These are phyloP conservation scores for Petasospora rhodanensis DNA, from an alignment of 1,139 yeast genomes.

Conservation along the genomic window DNA sequence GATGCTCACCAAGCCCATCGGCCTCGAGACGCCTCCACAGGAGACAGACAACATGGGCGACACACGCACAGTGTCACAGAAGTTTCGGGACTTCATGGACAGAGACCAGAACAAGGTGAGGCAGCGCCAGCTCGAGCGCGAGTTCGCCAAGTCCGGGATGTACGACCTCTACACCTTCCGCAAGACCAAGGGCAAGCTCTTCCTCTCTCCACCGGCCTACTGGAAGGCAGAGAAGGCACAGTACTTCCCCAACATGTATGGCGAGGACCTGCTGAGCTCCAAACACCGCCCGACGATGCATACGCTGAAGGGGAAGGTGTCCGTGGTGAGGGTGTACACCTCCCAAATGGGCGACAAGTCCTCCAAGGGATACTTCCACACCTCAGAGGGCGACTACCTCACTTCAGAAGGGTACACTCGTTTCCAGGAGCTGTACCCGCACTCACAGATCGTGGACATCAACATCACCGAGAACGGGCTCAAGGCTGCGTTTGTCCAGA, in stretches of 20 bases:
- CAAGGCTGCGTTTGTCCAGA: slow-evolving; percentile 58
- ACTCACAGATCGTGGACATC: slow-evolving; percentile 67
- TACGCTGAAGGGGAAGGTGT: slow-evolving; percentile 47
- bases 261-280: slow-evolving; percentile 45
- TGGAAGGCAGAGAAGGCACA: slow-evolving; percentile 72
- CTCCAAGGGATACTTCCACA: slow-evolving; percentile 54
- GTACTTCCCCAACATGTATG: slow-evolving; percentile 81
- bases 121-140: slow-evolving; percentile 65
- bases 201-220: slow-evolving; percentile 71
- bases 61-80: slow-evolving; percentile 32
- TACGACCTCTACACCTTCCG: slow-evolving; percentile 76
- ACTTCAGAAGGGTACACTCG: slow-evolving; percentile 19
- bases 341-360: slow-evolving; percentile 72
- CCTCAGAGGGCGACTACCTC: slow-evolving; percentile 33
- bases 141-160: slow-evolving; percentile 82
- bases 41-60: slow-evolving; percentile 35
- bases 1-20: slow-evolving; percentile 42
- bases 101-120: slow-evolving; percentile 46
- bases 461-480: slow-evolving; percentile 68
- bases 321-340: slow-evolving; percentile 60
- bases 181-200: slow-evolving; percentile 80
- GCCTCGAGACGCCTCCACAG: slow-evolving; percentile 36
- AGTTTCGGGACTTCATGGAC: slow-evolving; percentile 42
- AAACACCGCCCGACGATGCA: slow-evolving; percentile 25
- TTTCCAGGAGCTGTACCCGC: slow-evolving; percentile 39